Conservation (phyloP, 2,329 filamentous ascomycete genomes). For the Tolypocladium nubicola region DNA sequence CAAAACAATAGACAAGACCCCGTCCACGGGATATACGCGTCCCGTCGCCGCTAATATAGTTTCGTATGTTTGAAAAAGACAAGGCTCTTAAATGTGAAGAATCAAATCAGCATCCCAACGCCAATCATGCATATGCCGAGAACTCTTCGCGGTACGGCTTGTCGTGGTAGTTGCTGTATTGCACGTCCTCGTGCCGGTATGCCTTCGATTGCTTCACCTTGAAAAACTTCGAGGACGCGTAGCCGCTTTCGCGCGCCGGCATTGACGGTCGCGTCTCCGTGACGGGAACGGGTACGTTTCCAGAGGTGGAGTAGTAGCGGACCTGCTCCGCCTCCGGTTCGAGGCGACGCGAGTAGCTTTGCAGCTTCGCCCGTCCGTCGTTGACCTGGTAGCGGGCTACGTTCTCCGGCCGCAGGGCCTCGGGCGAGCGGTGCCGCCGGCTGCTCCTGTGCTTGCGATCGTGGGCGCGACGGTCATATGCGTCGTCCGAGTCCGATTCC, state of each 20-base stretch:
- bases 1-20: neutral
- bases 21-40: neutral
- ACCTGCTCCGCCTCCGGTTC: constrained; percentile 12
- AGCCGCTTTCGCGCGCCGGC: constrained; percentile 18
- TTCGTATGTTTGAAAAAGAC: neutral
- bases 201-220: constrained; percentile 24
- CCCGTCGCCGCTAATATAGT: neutral
- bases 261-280: constrained; percentile 18
- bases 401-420: constrained; percentile 11
- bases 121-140: constrained; percentile 11
- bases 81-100: neutral
- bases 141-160: constrained; percentile 14
- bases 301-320: constrained; percentile 12
- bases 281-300: constrained; percentile 7
- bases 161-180: constrained; percentile 17
- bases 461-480: constrained; percentile 16
- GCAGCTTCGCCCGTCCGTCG: constrained; percentile 14
- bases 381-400: constrained; percentile 20
- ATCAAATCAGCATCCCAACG: constrained; percentile 2
- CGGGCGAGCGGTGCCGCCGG: constrained; percentile 24
- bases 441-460: constrained; percentile 24
- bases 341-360: constrained; percentile 16
- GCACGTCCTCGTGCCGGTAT: constrained; percentile 19
- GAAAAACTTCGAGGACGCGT: constrained; percentile 15
- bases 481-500: constrained; percentile 23